Conservation (phyloP, 495 filamentous ascomycete genomes). For the Podospora conica region DNA sequence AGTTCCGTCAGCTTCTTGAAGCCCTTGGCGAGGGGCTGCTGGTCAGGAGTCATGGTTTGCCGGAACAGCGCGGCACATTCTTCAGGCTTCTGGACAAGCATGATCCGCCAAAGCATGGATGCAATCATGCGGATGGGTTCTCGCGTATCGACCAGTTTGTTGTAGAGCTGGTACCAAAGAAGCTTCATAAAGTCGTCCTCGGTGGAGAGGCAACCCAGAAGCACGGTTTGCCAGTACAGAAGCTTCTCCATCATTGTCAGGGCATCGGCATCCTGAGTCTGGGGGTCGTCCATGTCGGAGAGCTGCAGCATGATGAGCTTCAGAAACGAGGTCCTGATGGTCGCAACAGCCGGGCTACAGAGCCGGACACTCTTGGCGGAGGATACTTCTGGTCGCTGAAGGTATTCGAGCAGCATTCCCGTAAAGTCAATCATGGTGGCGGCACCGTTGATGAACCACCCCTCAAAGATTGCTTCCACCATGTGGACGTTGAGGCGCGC, state of each 20-base stretch:
- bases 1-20: conserved; percentile 81
- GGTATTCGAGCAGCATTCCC: conserved; percentile 77
- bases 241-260: conserved; percentile 71
- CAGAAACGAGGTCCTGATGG: conserved; percentile 68
- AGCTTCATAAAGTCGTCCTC: conserved; percentile 74
- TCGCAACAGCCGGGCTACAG: conserved; percentile 70
- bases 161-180: conserved; percentile 86
- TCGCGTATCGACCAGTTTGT: conserved; percentile 62
- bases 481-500: conserved; percentile 71
- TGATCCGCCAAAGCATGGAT: conserved; percentile 78
- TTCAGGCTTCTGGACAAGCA: conserved; percentile 88
- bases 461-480: conserved; percentile 86
- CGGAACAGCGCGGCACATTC: conserved; percentile 68
- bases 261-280: conserved; percentile 51
- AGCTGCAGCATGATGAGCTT: conserved; percentile 71
- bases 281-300: conserved; percentile 69
- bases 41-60: conserved; percentile 60
- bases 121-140: conserved; percentile 65
- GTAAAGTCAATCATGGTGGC: conserved; percentile 77
- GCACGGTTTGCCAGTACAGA: conserved; percentile 89
- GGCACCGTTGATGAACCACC: conserved; percentile 87
- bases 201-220: conserved; percentile 66
- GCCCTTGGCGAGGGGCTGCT: conserved; percentile 63
- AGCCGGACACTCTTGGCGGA: conserved; percentile 78
- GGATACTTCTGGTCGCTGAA: conserved; percentile 79